A percentile compares a stretch with the other conserved stretches of the same genome.
Evolutionary conservation across 2,329 filamentous ascomycete species (phyloP).

Genomic region (Aureobasidium uvarum): DNA sequence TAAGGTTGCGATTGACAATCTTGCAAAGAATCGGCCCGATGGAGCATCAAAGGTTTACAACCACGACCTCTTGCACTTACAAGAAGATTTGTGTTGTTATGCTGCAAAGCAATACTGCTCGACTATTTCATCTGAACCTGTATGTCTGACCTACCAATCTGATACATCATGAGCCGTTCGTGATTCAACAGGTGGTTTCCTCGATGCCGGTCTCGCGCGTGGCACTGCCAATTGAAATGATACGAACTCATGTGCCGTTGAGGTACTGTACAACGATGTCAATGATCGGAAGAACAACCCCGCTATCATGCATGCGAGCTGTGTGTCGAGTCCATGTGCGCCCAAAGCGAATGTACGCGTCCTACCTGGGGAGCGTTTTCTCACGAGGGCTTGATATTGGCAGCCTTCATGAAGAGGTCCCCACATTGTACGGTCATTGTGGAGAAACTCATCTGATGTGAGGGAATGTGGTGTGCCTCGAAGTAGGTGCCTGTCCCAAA

Average conservation of each 20-base stretch:
- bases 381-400: conserved; percentile 4
- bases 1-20: conserved; percentile 5
- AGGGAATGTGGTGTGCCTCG: conserved; percentile 3
- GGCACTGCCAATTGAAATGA: conserved; percentile 1
- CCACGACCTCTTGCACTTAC: neutral
- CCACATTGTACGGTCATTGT: neutral
- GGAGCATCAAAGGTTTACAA: neutral
- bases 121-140: neutral
- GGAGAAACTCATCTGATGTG: neutral
- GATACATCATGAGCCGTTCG: neutral
- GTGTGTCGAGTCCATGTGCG: neutral
- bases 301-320: neutral
- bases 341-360: neutral
- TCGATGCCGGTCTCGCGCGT: conserved; percentile 7
- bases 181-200: neutral
- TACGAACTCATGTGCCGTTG: conserved; percentile 13
- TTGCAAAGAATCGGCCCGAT: neutral
- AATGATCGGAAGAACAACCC: neutral
- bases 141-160: neutral
- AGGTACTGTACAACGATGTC: neutral
- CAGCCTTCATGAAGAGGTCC: neutral
- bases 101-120: neutral
- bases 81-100: neutral
- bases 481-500: conserved; percentile 16
- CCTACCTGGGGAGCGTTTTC: neutral